Conservation (phyloP, 805 yeast species). For the Huiozyma sinensis region DNA sequence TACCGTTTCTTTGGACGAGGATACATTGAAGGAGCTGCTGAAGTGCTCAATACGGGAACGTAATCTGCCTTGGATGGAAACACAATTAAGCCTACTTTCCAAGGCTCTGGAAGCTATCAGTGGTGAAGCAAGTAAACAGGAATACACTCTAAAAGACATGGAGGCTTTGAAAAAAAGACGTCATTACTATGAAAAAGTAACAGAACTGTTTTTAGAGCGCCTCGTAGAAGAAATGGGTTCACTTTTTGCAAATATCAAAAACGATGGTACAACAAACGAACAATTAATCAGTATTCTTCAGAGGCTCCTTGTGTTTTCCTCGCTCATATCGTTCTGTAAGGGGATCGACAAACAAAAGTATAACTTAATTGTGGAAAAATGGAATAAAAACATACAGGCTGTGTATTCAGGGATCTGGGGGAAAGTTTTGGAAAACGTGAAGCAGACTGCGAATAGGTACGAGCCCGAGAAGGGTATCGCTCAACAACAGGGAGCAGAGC, state of each 20-base stretch:
- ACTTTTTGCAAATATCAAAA: constrained; percentile 33
- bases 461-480: constrained; percentile 3
- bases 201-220: constrained; percentile 39
- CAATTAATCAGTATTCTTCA: constrained; percentile 27
- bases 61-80: constrained; percentile 43
- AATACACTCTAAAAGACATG: constrained; percentile 49
- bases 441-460: constrained; percentile 1
- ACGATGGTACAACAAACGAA: constrained; percentile 23
- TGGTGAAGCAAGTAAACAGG: constrained; percentile 34
- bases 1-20: constrained; percentile 57
- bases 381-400: constrained; percentile 28
- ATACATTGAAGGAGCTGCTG: constrained; percentile 39
- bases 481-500: constrained; percentile 6
- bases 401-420: constrained; percentile 27
- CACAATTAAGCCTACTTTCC: constrained; percentile 43
- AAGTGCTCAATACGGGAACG: constrained; percentile 38
- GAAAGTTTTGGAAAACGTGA: constrained; percentile 5
- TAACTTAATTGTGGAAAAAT: constrained; percentile 31
- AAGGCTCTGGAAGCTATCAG: constrained; percentile 57
- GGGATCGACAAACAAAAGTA: constrained; percentile 42
- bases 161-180: constrained; percentile 60
- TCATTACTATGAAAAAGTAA: constrained; percentile 45
- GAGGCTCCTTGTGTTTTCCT: constrained; percentile 35
- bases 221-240: constrained; percentile 34
- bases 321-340: constrained; percentile 47